Evolutionary conservation across 139 green algal genomes (phyloP).

Genomic region (Marvania coccoides): DNA sequence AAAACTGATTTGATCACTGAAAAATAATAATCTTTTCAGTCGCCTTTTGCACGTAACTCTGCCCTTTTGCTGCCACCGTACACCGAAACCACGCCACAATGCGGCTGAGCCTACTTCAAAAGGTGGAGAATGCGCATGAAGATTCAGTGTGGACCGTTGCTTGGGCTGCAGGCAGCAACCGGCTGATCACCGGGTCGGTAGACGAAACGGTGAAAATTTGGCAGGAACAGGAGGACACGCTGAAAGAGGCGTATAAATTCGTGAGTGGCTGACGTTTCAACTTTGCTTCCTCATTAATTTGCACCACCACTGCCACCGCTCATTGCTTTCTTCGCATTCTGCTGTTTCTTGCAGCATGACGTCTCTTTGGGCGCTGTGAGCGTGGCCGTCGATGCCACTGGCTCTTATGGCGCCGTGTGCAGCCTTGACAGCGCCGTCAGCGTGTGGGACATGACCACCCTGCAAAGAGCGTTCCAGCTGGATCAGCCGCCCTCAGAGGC

Average conservation of each 20-base stretch:
- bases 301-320: background rate
- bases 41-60: too few relatives aligned
- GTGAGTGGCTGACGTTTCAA: background rate
- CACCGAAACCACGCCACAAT: too few relatives aligned
- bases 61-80: too few relatives aligned
- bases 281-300: background rate
- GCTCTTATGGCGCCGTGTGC: conserved; percentile 59
- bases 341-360: background rate
- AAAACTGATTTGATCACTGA: too few relatives aligned
- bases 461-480: conserved; percentile 21
- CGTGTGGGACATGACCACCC: conserved; percentile 59
- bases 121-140: conserved; percentile 61
- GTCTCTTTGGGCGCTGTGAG: conserved; percentile 78
- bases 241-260: conserved; percentile 33
- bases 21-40: too few relatives aligned
- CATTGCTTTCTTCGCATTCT: background rate
- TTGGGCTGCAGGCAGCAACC: conserved; percentile 48
- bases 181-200: conserved; percentile 69
- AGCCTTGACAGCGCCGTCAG: conserved; percentile 76
- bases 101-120: conserved; percentile 40
- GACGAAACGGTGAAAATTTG: conserved; percentile 80
- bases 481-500: conserved; percentile 76
- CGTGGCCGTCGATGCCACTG: conserved; percentile 53
- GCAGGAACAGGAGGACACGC: conserved; percentile 24
- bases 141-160: conserved; percentile 69